A percentile compares a stretch with the other conserved stretches of the same genome.
phyloP scores from a whole-genome alignment of 768 basidiomycete species.

The Pleurotus citrinopileatus region DNA sequence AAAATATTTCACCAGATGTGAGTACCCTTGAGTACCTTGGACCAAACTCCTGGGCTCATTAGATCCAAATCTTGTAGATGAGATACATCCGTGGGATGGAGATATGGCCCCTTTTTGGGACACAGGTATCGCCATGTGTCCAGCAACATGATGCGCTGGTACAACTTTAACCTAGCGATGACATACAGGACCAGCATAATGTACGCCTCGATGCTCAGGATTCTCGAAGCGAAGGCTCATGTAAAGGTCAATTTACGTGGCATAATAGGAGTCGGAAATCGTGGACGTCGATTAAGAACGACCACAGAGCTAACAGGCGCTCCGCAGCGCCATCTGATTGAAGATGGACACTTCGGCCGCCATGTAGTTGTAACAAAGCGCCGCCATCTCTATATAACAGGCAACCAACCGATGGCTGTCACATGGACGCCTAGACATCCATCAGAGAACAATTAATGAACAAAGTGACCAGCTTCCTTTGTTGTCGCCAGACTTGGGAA shows the following conservation, averaged over 20 bases:
- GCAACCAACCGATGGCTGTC: too few relatives aligned
- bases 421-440: too few relatives aligned
- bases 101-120: neutral
- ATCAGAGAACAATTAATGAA: too few relatives aligned
- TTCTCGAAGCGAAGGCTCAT: neutral
- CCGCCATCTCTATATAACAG: too few relatives aligned
- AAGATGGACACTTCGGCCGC: too few relatives aligned
- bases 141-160: neutral
- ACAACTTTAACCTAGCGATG: slow-evolving; percentile 9
- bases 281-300: too few relatives aligned
- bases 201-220: slow-evolving; percentile 4
- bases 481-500: too few relatives aligned
- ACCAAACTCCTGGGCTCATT: neutral
- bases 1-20: neutral
- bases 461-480: too few relatives aligned
- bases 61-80: slow-evolving; percentile 5
- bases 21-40: neutral
- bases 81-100: slow-evolving; percentile 1
- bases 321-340: too few relatives aligned
- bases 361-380: too few relatives aligned
- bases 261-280: neutral
- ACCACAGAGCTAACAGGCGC: too few relatives aligned
- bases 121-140: too few relatives aligned
- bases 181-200: neutral
- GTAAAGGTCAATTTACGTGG: slow-evolving; percentile 1